A percentile compares a stretch with the other conserved stretches of the same genome.
Evolutionary conservation across 2,329 filamentous ascomycete species (phyloP).

Genomic region (Colletotrichum horii): DNA sequence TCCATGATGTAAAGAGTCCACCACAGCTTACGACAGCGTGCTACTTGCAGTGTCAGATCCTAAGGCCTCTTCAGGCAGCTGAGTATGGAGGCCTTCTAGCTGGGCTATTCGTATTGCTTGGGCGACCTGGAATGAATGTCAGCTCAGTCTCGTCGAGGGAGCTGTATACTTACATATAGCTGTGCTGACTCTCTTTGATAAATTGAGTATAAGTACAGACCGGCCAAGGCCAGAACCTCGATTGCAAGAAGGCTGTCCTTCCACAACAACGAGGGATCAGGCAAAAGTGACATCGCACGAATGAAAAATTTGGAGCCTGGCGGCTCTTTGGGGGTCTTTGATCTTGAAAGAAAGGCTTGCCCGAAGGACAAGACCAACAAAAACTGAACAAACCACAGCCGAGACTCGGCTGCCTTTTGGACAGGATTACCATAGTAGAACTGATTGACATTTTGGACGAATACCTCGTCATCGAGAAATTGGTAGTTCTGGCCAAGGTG

Average conservation of each 20-base stretch:
- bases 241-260: constrained; percentile 42
- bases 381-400: constrained; percentile 32
- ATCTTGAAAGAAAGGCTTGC: constrained; percentile 23
- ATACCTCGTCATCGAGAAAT: constrained; percentile 37
- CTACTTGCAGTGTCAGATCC: constrained; percentile 33
- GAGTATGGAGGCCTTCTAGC: constrained; percentile 44
- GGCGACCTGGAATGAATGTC: constrained; percentile 31
- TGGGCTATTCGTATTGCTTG: constrained; percentile 46
- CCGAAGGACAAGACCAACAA: constrained; percentile 28
- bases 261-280: constrained; percentile 36
- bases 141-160: not conserved
- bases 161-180: constrained; percentile 27
- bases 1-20: constrained; percentile 47
- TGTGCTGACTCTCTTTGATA: constrained; percentile 35
- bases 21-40: constrained; percentile 41
- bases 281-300: constrained; percentile 40
- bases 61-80: constrained; percentile 40
- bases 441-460: constrained; percentile 29
- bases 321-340: constrained; percentile 20
- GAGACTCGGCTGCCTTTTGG: constrained; percentile 23
- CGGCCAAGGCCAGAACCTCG: constrained; percentile 39
- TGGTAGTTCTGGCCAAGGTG: constrained; percentile 41
- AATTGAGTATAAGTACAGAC: constrained; percentile 42
- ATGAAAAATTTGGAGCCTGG: constrained; percentile 36
- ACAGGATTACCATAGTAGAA: constrained; percentile 28